A percentile compares a stretch with the other conserved stretches of the same genome.
Evolutionary conservation across 2,329 filamentous ascomycete species (phyloP).

Genomic region (Zymoseptoria pseudotritici): DNA sequence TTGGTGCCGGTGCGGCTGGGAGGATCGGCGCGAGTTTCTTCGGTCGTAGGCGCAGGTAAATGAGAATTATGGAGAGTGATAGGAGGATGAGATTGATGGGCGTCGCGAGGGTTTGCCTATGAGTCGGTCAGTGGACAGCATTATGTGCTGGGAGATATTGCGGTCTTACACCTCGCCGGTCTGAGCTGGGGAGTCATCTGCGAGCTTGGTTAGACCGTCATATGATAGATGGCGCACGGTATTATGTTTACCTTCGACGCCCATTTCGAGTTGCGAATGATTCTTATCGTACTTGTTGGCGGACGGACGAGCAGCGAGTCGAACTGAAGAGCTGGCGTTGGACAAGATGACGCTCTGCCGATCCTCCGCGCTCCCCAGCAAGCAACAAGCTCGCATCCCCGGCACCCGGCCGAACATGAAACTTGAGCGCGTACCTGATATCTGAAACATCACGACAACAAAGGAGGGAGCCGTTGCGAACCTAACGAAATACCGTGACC

Average conservation of each 20-base stretch:
- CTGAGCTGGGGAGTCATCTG: constrained; percentile 5
- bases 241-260: background rate
- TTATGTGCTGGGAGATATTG: constrained; percentile 7
- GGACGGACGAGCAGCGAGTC: background rate
- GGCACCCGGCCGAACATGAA: background rate
- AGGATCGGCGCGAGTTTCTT: constrained; percentile 40
- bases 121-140: background rate
- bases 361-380: background rate
- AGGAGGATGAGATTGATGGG: constrained; percentile 57
- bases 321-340: background rate
- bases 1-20: constrained; percentile 55
- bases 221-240: background rate
- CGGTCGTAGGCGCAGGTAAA: constrained; percentile 54
- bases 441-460: background rate
- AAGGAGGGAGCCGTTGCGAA: background rate
- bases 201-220: background rate
- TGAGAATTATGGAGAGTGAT: constrained; percentile 49
- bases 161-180: constrained; percentile 8
- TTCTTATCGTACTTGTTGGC: background rate
- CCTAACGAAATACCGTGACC: background rate
- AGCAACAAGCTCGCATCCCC: too few relatives aligned
- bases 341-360: background rate
- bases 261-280: background rate
- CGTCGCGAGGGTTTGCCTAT: constrained; percentile 48
- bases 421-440: background rate